A percentile compares a stretch with the other conserved stretches of the same genome.
These are phyloP conservation scores for Chlamydomonas sp. DNA, from an alignment of 139 green algal genomes.

Conservation along the genomic window DNA sequence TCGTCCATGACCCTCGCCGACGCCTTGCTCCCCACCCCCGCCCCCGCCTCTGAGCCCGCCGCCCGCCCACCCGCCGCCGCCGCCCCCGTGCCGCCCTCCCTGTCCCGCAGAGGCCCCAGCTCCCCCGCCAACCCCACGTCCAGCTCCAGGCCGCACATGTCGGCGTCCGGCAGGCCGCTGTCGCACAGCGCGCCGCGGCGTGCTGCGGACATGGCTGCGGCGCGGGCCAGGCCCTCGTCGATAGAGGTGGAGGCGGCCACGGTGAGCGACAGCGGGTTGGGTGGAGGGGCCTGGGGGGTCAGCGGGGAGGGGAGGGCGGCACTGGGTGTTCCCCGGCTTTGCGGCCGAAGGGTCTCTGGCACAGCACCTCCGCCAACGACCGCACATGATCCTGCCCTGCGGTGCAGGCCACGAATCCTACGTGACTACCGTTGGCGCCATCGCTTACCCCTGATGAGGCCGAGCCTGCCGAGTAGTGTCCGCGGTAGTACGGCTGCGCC, in stretches of 20 bases:
- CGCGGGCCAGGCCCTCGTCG: not conserved
- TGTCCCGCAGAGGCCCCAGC: not conserved
- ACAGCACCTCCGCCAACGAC: too few relatives aligned
- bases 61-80: not conserved
- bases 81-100: not conserved
- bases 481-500: too few relatives aligned
- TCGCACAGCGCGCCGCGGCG: conserved; percentile 53
- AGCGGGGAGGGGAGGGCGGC: too few relatives aligned
- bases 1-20: conserved; percentile 17
- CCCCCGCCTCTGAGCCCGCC: not conserved
- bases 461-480: too few relatives aligned
- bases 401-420: too few relatives aligned
- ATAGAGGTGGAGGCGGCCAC: not conserved
- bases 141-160: conserved; percentile 64
- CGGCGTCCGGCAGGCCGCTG: conserved; percentile 74
- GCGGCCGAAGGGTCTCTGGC: too few relatives aligned
- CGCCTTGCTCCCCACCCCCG: not conserved
- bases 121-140: not conserved
- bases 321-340: too few relatives aligned
- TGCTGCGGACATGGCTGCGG: not conserved
- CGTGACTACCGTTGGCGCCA: too few relatives aligned
- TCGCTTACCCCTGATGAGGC: too few relatives aligned
- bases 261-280: not conserved
- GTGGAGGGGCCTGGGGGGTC: too few relatives aligned
- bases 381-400: too few relatives aligned